phyloP scores from a whole-genome alignment of 352 stramenopile genomes.

The Halophytophthora batemanensis region DNA sequence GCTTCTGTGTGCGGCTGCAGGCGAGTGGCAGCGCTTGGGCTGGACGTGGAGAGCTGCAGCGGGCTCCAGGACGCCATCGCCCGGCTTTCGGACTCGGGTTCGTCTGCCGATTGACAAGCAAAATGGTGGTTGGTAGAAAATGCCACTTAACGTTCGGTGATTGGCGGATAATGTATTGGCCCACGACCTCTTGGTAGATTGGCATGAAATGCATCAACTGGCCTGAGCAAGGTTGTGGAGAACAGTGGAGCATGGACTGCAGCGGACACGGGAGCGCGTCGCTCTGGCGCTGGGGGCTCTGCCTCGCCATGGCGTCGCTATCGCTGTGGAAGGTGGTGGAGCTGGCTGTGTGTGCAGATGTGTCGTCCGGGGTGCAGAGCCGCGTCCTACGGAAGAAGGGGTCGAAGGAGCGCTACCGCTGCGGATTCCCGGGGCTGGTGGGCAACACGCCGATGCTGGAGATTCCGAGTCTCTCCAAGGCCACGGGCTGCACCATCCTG shows the following conservation, averaged over 20 bases:
- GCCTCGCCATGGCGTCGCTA: slow-evolving; percentile 55
- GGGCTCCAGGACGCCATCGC: slow-evolving; percentile 19
- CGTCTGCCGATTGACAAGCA: slow-evolving; percentile 17
- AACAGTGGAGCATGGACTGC: slow-evolving; percentile 15
- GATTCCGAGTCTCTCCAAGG: slow-evolving; percentile 86
- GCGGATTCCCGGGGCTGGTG: slow-evolving; percentile 84
- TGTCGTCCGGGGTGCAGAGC: slow-evolving; percentile 11
- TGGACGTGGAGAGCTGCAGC: slow-evolving; percentile 38
- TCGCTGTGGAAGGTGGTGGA: slow-evolving; percentile 74
- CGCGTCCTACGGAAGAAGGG: slow-evolving; percentile 18
- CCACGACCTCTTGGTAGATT: too few relatives aligned
- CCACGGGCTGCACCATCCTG: slow-evolving; percentile 89
- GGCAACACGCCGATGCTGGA: slow-evolving; percentile 93
- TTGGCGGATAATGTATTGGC: slow-evolving; percentile 33
- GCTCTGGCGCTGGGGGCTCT: slow-evolving; percentile 55
- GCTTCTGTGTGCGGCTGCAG: slow-evolving; percentile 18
- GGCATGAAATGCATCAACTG: too few relatives aligned
- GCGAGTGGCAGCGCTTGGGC: slow-evolving; percentile 43
- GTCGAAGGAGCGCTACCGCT: slow-evolving; percentile 21
- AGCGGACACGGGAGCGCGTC: slow-evolving; percentile 34
- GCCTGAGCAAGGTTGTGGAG: slow-evolving; percentile 18
- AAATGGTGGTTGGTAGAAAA: slow-evolving; percentile 58
- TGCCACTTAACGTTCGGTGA: slow-evolving; percentile 20
- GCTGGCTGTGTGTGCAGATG: slow-evolving; percentile 17
- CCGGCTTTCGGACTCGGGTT: slow-evolving; percentile 25